Conservation (phyloP, 106 monocot genomes). For the Cymbidium sinense region DNA sequence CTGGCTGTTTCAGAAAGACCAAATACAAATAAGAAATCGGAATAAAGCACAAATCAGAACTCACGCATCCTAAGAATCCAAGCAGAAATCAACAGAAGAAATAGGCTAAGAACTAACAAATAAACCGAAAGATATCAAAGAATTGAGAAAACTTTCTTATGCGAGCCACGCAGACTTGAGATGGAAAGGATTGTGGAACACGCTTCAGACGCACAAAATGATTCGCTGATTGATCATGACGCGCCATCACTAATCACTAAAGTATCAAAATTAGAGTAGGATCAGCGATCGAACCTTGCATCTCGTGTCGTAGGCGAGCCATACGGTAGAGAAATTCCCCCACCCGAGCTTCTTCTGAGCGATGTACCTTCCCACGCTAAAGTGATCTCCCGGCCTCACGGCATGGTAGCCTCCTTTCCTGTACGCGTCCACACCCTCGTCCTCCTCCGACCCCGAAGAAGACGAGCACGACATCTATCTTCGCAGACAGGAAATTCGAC, state of each 20-base stretch:
- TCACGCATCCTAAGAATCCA: background rate
- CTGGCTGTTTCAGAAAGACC: background rate
- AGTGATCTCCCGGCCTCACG: slow-evolving; percentile 75
- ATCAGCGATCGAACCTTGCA: slow-evolving; percentile 14
- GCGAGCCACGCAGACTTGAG: background rate
- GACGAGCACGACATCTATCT: slow-evolving; percentile 42
- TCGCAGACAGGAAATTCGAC: slow-evolving; percentile 1
- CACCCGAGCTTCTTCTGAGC: slow-evolving; percentile 68
- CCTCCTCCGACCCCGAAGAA: slow-evolving; percentile 68
- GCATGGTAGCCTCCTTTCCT: slow-evolving; percentile 96
- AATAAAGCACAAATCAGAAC: background rate
- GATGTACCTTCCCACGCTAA: slow-evolving; percentile 62
- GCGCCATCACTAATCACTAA: background rate
- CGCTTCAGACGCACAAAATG: background rate
- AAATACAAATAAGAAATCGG: too few species aligned
- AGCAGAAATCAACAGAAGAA: background rate
- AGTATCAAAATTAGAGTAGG: background rate
- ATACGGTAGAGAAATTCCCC: slow-evolving; percentile 74
- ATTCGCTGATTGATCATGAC: background rate
- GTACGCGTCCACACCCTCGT: slow-evolving; percentile 76
- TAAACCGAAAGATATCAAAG: background rate
- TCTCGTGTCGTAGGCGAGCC: slow-evolving; percentile 60
- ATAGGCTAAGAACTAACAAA: background rate
- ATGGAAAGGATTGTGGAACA: background rate
- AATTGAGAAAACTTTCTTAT: background rate